Percentiles rank a stretch among this genome's conserved stretches.
Conservation (phyloP, 306 rosid genomes). For the Arachis hypogaea region DNA sequence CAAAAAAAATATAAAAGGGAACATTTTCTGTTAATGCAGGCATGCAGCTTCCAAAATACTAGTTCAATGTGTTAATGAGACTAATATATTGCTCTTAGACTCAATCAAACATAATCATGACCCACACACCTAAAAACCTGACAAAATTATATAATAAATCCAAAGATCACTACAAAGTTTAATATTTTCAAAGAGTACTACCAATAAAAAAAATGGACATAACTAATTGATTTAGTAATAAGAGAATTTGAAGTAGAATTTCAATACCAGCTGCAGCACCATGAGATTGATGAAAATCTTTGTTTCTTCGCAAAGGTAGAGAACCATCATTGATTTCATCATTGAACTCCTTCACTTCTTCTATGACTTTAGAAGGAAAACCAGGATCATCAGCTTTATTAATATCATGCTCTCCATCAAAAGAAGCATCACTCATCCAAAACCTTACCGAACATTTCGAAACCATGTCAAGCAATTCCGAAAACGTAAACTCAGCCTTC, state of each 20-base stretch:
- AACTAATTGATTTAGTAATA: not conserved
- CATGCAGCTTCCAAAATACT: not conserved
- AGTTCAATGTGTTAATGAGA: not conserved
- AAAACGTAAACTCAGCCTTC: not conserved
- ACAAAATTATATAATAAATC: not conserved
- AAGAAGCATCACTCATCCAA: not conserved
- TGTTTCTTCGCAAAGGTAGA: slow-evolving; percentile 7
- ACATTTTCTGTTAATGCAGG: not conserved
- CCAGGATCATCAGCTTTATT: not conserved
- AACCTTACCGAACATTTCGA: not conserved
- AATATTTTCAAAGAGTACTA: too few relatives aligned
- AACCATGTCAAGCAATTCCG: slow-evolving; percentile 1
- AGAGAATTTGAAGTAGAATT: slow-evolving; percentile 2
- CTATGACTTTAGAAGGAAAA: not conserved
- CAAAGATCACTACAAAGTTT: too few relatives aligned
- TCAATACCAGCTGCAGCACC: slow-evolving; percentile 36
- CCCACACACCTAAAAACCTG: slow-evolving; percentile 5
- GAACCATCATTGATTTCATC: slow-evolving; percentile 9
- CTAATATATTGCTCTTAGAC: not conserved
- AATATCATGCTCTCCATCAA: not conserved
- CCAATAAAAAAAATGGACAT: too few relatives aligned
- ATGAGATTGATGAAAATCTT: not conserved
- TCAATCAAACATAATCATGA: not conserved
- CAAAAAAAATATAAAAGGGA: too few relatives aligned
- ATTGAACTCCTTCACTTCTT: not conserved